Conservation (phyloP, 345 rosid species). For the Boechera divaricarpa region DNA sequence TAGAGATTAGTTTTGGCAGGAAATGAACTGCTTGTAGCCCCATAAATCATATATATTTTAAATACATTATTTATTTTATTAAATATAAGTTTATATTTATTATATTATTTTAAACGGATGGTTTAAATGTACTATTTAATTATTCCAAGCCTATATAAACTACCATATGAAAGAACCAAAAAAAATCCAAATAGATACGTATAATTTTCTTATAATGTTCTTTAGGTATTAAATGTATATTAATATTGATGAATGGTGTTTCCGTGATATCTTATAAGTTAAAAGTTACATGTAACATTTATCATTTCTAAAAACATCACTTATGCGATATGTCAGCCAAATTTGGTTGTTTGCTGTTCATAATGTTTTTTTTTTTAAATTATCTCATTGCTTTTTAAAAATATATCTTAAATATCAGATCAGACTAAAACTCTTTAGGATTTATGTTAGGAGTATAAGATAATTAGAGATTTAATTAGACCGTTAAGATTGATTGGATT, state of each 20-base stretch:
- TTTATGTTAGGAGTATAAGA: too few species aligned
- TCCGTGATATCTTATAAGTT: neutral
- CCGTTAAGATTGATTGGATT: neutral
- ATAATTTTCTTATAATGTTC: too few species aligned
- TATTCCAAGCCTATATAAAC: neutral
- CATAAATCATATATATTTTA: neutral
- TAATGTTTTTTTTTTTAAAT: neutral
- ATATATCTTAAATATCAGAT: neutral
- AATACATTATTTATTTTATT: neutral
- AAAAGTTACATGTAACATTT: neutral
- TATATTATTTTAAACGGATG: neutral
- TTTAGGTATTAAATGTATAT: neutral
- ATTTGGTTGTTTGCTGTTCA: neutral
- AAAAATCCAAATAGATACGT: too few species aligned
- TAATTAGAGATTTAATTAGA: neutral
- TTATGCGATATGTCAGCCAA: neutral
- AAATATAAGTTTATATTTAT: neutral
- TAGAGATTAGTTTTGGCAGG: neutral
- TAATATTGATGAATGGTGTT: neutral
- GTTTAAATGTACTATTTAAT: neutral
- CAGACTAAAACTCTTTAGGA: neutral
- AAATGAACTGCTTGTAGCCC: neutral
- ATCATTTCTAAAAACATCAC: neutral
- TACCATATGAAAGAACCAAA: neutral
- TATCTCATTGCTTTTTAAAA: neutral